Evolutionary conservation across 1,284 basidiomycete genomes (phyloP), one percentile per base, ranked within the genome.

Genomic region (Vanrija sp.): DNA sequence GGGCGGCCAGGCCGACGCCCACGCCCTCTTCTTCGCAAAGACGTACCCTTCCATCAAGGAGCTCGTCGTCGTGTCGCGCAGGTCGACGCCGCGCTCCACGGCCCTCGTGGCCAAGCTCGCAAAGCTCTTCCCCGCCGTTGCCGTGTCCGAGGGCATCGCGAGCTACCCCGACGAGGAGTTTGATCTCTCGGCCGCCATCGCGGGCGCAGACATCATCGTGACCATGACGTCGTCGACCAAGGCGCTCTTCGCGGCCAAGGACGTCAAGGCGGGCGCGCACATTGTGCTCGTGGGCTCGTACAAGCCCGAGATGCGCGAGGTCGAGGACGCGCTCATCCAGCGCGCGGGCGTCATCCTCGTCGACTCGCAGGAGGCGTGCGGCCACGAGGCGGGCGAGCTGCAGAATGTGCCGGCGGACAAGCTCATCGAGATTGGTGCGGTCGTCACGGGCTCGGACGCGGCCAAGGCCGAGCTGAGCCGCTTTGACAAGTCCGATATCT

Each of bases 281-380:
- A 63, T 93, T 39, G 83, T 88, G 56, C 76, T 93, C 3, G 82
- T 91, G 31, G 89, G 90, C 14, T 35, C 41, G 19, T 93, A 89
- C 67, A 91, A 81, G 27, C 85, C 86, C 0, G 66, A 76, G 15
- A 94, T 93, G 90, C 80, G 80, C 50, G 90, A 94, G 66, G 80
- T 89, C 7, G 84, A 86, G 44, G 71, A 65, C 0, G 78, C 75
- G 0, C 78, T 91, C 16, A 72, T 92, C 20, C 67, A 72, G 37
- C 75, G 82, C 1, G 80, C 80, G 0, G 78, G 78, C 19, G 47
- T 68, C 14, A 63, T 90, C 15, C 75, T 88, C 0, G 88, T 92
- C 0, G 89, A 92, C 68, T 88, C 86, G 1, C 74, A 78, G 51
- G 77, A 81, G 9, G 87, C 86, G 3, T 90, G 87, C 63, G 62